A percentile compares a stretch with the other conserved stretches of the same genome.
Conservation (phyloP, 208 protist species). For the Phytomonas sp. region DNA sequence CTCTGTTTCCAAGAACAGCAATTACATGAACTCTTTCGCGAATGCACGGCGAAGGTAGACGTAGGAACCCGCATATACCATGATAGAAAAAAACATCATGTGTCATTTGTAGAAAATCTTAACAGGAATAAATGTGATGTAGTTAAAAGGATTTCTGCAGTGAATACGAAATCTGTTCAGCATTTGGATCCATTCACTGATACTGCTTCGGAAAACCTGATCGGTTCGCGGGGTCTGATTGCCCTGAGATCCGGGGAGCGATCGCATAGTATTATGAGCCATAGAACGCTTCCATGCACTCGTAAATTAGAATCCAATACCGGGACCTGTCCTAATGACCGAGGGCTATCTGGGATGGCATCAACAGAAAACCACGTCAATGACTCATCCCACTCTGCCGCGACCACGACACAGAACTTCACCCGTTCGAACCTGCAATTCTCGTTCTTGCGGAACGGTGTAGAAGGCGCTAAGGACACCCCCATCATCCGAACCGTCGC, state of each 20-base stretch:
- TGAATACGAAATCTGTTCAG: slow-evolving; percentile 25
- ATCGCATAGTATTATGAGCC: slow-evolving; percentile 66
- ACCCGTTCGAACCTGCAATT: background rate
- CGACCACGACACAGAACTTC: background rate
- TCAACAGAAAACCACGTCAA: background rate
- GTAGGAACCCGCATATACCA: slow-evolving; percentile 25
- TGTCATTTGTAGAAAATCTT: slow-evolving; percentile 63
- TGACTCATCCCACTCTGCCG: background rate
- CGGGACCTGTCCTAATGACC: slow-evolving; percentile 42
- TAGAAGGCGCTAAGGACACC: background rate
- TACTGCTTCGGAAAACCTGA: slow-evolving; percentile 15
- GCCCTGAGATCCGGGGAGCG: slow-evolving; percentile 30
- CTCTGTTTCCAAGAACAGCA: slow-evolving; percentile 63
- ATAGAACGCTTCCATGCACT: slow-evolving; percentile 53
- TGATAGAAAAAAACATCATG: slow-evolving; percentile 10
- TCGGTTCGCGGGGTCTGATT: slow-evolving; percentile 46
- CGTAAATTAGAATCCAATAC: slow-evolving; percentile 56
- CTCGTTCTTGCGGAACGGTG: background rate
- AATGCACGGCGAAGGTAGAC: slow-evolving; percentile 56
- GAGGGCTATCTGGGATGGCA: slow-evolving; percentile 28
- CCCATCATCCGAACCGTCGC: background rate
- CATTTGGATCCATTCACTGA: slow-evolving; percentile 25
- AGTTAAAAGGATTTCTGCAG: slow-evolving; percentile 32
- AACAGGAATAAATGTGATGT: slow-evolving; percentile 49
- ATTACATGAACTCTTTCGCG: slow-evolving; percentile 51